Conservation (phyloP, 805 yeast species). For the Phaffomyces opuntiae region DNA sequence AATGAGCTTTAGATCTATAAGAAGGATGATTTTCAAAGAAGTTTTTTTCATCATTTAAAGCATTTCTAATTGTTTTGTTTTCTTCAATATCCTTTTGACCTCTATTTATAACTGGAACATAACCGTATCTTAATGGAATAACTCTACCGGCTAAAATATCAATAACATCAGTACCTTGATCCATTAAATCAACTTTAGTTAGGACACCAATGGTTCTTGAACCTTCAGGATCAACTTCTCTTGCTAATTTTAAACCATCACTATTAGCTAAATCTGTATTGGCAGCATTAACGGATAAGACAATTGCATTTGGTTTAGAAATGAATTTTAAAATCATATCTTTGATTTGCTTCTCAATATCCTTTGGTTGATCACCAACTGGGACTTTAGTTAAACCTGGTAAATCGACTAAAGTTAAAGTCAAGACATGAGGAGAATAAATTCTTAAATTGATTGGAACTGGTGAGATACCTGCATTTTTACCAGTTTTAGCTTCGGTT, state of each 20-base stretch:
- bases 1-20: constrained; percentile 87
- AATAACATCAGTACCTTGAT: constrained; percentile 93
- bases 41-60: constrained; percentile 69
- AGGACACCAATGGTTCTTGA: constrained; percentile 92
- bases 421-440: constrained; percentile 88
- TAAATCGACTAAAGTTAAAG: constrained; percentile 89
- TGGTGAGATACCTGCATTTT: constrained; percentile 83
- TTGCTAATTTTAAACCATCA: constrained; percentile 91
- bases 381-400: constrained; percentile 99
- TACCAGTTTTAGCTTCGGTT: constrained; percentile 77
- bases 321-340: constrained; percentile 91
- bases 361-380: constrained; percentile 97
- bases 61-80: constrained; percentile 81
- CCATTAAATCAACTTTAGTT: constrained; percentile 96
- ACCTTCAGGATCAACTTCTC: constrained; percentile 98
- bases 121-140: constrained; percentile 90
- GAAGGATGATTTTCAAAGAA: constrained; percentile 88
- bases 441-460: constrained; percentile 90
- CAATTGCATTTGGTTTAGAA: constrained; percentile 91
- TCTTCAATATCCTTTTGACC: constrained; percentile 94
- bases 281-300: constrained; percentile 91
- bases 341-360: constrained; percentile 89
- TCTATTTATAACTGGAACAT: constrained; percentile 94
- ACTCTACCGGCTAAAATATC: constrained; percentile 94
- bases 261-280: constrained; percentile 96